phyloP scores from a whole-genome alignment of 31 red algal genomes.

The Asparagopsis taxiformis region DNA sequence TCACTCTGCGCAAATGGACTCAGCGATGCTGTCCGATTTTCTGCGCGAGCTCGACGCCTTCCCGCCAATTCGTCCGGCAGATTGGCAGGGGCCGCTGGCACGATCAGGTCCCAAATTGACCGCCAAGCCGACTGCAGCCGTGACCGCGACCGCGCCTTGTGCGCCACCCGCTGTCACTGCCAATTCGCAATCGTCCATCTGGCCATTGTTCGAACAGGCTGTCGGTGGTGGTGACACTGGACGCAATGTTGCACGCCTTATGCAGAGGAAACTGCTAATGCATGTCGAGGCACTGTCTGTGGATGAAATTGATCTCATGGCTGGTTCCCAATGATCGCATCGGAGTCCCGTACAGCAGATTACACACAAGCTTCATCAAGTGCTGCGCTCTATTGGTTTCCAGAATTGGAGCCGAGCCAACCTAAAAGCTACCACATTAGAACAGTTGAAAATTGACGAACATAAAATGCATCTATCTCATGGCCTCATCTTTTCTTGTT shows the following conservation, averaged over 20 bases:
- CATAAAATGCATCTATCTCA: too few relatives aligned
- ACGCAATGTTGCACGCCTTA: neutral
- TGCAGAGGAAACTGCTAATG: neutral
- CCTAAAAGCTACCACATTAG: too few relatives aligned
- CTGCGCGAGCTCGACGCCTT: neutral
- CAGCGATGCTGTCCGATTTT: too few relatives aligned
- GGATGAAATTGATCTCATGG: constrained; percentile 7
- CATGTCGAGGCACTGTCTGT: neutral
- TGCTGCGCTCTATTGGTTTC: too few relatives aligned
- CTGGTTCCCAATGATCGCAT: too few relatives aligned
- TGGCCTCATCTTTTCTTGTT: too few relatives aligned
- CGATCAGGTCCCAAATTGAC: neutral
- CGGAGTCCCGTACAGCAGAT: too few relatives aligned
- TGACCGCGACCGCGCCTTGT: neutral
- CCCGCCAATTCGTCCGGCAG: neutral
- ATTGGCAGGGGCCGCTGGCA: constrained; percentile 3
- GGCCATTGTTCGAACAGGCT: neutral
- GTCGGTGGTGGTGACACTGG: neutral
- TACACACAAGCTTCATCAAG: too few relatives aligned
- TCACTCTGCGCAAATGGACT: too few relatives aligned
- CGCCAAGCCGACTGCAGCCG: neutral
- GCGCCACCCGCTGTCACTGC: too few relatives aligned
- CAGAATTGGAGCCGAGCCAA: too few relatives aligned
- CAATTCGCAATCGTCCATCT: constrained; percentile 1
- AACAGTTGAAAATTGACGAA: too few relatives aligned